Evolutionary conservation across 768 basidiomycete species (phyloP).

Genomic region (Boletus patriciae): DNA sequence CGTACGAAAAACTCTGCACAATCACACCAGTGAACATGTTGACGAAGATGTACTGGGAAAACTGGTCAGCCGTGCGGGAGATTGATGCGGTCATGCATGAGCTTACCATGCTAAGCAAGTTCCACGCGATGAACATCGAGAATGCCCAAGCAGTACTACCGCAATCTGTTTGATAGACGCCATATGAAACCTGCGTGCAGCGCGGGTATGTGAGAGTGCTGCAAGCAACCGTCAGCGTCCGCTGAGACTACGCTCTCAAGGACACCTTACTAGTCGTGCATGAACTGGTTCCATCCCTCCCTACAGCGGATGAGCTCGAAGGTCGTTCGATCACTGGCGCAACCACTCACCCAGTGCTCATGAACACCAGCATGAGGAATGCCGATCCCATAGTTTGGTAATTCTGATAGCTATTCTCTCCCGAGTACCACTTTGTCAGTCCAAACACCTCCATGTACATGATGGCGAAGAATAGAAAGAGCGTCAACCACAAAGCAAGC

Average conservation of each 20-base stretch:
- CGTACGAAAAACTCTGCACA: constrained; percentile 94
- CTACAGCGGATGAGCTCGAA: constrained; percentile 39
- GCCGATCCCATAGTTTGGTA: constrained; percentile 78
- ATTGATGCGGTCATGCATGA: constrained; percentile 14
- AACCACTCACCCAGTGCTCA: constrained; percentile 80
- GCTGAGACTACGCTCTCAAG: background rate
- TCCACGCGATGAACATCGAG: constrained; percentile 91
- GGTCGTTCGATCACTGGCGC: background rate
- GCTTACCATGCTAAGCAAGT: constrained; percentile 86
- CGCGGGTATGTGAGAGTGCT: constrained; percentile 78
- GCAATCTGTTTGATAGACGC: constrained; percentile 74
- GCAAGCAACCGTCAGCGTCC: background rate
- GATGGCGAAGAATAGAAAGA: constrained; percentile 92
- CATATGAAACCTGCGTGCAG: constrained; percentile 58
- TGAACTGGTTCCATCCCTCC: constrained; percentile 95
- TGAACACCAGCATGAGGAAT: constrained; percentile 87
- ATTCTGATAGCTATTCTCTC: constrained; percentile 68
- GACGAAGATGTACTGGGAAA: constrained; percentile 82
- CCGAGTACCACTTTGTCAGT: constrained; percentile 79
- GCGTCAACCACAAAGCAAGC: constrained; percentile 81
- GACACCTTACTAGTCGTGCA: constrained; percentile 83
- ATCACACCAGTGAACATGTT: constrained; percentile 98
- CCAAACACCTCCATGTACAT: constrained; percentile 89
- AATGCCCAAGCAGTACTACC: constrained; percentile 84
- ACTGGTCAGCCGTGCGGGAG: background rate